Evolutionary conservation across 352 stramenopile genomes (phyloP), one percentile per base, ranked within the genome.

Genomic region (Phytophthora cactorum): DNA sequence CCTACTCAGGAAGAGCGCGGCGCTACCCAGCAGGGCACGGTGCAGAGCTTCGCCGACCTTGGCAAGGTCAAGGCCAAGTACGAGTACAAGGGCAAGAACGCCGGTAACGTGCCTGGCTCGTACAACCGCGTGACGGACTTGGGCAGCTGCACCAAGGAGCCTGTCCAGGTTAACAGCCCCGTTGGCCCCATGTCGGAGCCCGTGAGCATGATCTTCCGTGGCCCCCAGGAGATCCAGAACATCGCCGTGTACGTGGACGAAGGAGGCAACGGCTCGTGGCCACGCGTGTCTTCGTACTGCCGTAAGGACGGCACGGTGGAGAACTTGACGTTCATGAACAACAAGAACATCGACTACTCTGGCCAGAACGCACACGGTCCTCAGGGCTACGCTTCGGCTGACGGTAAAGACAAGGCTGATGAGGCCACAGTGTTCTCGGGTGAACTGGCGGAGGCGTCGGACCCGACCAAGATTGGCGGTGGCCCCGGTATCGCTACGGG

Each of bases 301-400:
- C 63, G 75, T 15, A 45, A 67, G 32, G 65, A 68, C 28, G 61
- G 58, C 6, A 59, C 28, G 1, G 71, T 68, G 1, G 72, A 77
- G 4, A 93, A 93, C 70, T 53, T 93, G 14, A 62, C 86, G 11
- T 93, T 93, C 65, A 77, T 93, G 77, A 88, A 88, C 79, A 93
- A 93, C 74, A 79, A 78, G 74, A 91, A 91, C 67, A 66, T 90
- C 9, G 84, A 91, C 64, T 92, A 87, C 59, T 72, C 60, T 10
- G 72, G 64, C 4, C 45, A 59, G n/a, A 59, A 62, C 32, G 4
- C 49, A 11, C 77, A 81, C 52, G 75, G 81, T 8, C 84, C 84
- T 0, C 84, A 93, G 61, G 74, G 79, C 4, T 86, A 77, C 45
- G 75, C 82, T 29, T 78, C 71, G 5, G 66, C 64, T 1, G 79